Evolutionary conservation across 148 eudicot genomes (phyloP), one percentile per base, ranked within the genome.

Genomic region (Camellia granthamiana): DNA sequence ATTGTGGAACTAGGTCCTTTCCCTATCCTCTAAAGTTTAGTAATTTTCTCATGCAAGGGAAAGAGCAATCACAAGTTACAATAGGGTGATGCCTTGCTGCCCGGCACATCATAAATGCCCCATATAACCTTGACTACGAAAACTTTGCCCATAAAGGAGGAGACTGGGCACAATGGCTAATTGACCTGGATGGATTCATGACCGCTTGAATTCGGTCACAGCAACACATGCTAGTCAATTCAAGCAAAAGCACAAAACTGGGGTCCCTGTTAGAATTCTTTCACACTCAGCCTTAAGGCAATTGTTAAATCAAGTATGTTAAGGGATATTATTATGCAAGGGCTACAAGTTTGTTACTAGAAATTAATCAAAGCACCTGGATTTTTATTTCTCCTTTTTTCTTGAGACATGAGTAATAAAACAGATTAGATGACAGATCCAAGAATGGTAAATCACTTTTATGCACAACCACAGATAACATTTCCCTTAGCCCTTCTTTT

Each of bases 201-300:
- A 63, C 67, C 41, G 67, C 19, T 21, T 63, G 67, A 63, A 21
- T 63, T 21, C 9, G 67, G 42, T 21, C 13, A 63, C 42, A 3
- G 8, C 7, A 63, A 63, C 67, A 21, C 9, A 63, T 1, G 3
- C 19, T n/a, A 6, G 30, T n/a, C 38, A 63, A 30, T 66, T 14
- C 42, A 38, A 38, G 69, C 69, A 38, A 66, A 64, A 66, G 69
- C 44, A 66, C 44, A 61, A 9, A 15, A 43, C 47, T 44, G n/a
- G 21, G 72, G 30, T 69, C 72, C 12, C 21, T 43, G 73, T 69
- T 46, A 69, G 73, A 69, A 47, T 69, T 71, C 58, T 49, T 49
- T 49, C 1, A 2, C 11, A 14, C 58, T 49, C 16, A 19, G 41
- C 56, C 42, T 71, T 9, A 71, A 49, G 38, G 58, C 58, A 71